Evolutionary conservation across 371 early-diverging fungal genomes (phyloP).

Genomic region (Apophysomyces elegans): DNA sequence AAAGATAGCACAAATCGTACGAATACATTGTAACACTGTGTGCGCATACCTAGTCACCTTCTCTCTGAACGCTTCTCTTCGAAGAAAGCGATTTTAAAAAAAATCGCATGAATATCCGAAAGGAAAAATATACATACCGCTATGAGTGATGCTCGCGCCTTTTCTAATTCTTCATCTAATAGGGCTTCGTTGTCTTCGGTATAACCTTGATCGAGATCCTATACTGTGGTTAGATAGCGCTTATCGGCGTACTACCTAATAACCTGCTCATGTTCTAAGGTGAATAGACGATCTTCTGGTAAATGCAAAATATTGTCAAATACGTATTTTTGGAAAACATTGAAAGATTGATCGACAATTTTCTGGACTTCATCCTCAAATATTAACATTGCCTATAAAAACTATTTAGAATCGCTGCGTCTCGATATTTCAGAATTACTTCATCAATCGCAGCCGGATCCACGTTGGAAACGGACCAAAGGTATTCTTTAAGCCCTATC

Average conservation of each 20-base stretch:
- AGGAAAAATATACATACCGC: conserved; percentile 10
- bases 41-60: not conserved
- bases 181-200: conserved; percentile 23
- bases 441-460: not conserved
- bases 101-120: not conserved
- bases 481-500: conserved; percentile 14
- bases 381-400: conserved; percentile 8
- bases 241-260: not conserved
- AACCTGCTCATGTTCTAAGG: conserved; percentile 24
- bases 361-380: conserved; percentile 20
- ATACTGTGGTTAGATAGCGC: not conserved
- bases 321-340: conserved; percentile 20
- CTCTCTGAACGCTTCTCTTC: not conserved
- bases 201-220: conserved; percentile 15
- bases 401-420: not conserved
- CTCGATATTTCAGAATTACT: not conserved
- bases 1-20: not conserved
- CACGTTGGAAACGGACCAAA: not conserved
- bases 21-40: no score
- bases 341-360: conserved; percentile 20
- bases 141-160: conserved; percentile 1
- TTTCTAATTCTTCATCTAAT: conserved; percentile 18
- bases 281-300: conserved; percentile 1
- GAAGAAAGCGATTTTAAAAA: not conserved
- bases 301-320: conserved; percentile 20